Percentiles rank a stretch among this genome's conserved stretches.
Conservation (phyloP, 768 basidiomycete genomes). For the Gautieria morchelliformis region DNA sequence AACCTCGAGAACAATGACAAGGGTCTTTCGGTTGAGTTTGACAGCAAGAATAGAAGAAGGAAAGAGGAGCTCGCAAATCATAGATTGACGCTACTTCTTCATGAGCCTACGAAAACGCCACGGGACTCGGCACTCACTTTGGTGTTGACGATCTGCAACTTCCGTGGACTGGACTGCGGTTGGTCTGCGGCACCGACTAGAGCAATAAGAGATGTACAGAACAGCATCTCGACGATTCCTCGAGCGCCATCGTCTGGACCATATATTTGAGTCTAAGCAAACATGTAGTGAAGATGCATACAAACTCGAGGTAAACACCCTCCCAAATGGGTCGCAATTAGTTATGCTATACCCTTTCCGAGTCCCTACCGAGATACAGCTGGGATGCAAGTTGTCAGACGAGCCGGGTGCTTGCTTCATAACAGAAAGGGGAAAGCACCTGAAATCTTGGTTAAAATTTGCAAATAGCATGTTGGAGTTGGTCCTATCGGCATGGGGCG, state of each 20-base stretch:
- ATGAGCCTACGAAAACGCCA: neutral
- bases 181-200: constrained; percentile 94
- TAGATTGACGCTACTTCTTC: constrained; percentile 75
- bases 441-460: constrained; percentile 98
- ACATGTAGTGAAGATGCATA: constrained; percentile 12
- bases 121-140: constrained; percentile 48
- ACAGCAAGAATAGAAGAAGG: constrained; percentile 96
- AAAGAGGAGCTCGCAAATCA: constrained; percentile 97
- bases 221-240: constrained; percentile 98
- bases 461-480: constrained; percentile 60
- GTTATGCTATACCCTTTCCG: constrained; percentile 94
- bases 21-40: constrained; percentile 92
- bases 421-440: constrained; percentile 36
- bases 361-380: constrained; percentile 91
- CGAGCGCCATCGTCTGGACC: constrained; percentile 78
- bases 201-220: constrained; percentile 96
- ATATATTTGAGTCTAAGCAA: neutral
- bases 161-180: constrained; percentile 80
- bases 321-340: constrained; percentile 95
- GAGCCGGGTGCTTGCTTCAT: neutral
- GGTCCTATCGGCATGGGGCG: constrained; percentile 21
- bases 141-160: constrained; percentile 96
- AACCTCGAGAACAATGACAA: constrained; percentile 92
- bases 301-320: constrained; percentile 92
- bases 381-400: constrained; percentile 6